Base-by-base conservation (phyloP, 23 red algal species). In the Pyropia yezoensis region DNA sequence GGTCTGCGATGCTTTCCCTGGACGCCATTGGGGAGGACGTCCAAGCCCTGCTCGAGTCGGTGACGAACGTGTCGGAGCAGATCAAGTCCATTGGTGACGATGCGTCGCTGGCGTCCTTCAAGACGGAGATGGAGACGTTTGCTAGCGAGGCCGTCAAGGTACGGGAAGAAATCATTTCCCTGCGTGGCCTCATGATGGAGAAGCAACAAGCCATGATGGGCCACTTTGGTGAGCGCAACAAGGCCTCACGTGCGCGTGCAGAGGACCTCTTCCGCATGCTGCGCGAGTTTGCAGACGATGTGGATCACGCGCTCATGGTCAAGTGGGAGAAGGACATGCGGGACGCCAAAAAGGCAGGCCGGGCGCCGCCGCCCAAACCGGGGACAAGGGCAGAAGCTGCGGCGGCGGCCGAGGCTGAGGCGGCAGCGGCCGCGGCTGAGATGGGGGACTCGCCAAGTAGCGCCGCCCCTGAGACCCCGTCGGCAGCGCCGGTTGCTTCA, bases 181-280 rank as follows among this genome's bases (percentile, higher is more conserved):
- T 95, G 30, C 74, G 83, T 54, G 90, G 75, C 1, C 69, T 83
- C 26, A 83, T 95, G 79, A 79, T 78, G 70, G 76, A 86, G 22
- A 95, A 95, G 29, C 68, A 78, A 17, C 77, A 95, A 61, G 24
- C 16, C 14, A 83, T 88, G 82, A 87, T 88, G 80, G 90, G 51
- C 20, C 80, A 88, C 63, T 88, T 95, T 82, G 90, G 90, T 29
- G 90, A 95, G 70, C 50, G 90, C 52, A 95, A 95, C 62, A 95
- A 95, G 66, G 73, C 77, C 15, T 71, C 82, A 16, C 75, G 90
- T 15, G 83, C 71, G n/a, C 61, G 90, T 30, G 80, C 86, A 54
- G 90, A 95, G 27, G 90, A 95, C 54, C 33, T 88, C 18, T 51
- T 95, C 6, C 59, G 83, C 45, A 80, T 95, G 77, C 67, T 95